phyloP scores from a whole-genome alignment of 2,329 filamentous ascomycete species.

The Fusarium tricinctum region DNA sequence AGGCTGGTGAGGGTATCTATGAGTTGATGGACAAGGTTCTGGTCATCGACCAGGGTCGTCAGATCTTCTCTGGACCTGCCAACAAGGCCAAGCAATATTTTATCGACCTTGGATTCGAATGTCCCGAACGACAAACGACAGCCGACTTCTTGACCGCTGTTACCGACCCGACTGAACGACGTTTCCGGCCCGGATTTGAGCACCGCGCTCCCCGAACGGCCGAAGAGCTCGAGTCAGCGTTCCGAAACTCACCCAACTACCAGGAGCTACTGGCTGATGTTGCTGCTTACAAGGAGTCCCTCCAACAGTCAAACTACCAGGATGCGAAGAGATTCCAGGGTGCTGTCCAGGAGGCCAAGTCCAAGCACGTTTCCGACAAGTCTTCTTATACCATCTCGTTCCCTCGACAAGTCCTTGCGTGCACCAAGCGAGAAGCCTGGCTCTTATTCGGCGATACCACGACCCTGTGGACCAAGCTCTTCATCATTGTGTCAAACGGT shows the following conservation, averaged over 20 bases:
- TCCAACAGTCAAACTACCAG: slow-evolving; percentile 66
- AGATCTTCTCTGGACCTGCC: slow-evolving; percentile 75
- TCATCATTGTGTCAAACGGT: slow-evolving; percentile 80
- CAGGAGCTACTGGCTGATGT: slow-evolving; percentile 72
- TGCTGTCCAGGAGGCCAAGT: slow-evolving; percentile 78
- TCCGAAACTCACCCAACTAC: slow-evolving; percentile 72
- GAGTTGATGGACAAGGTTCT: slow-evolving; percentile 81
- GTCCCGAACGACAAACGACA: slow-evolving; percentile 76
- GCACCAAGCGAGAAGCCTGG: slow-evolving; percentile 82
- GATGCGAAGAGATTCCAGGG: slow-evolving; percentile 76
- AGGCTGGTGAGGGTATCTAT: slow-evolving; percentile 61
- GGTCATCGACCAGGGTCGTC: slow-evolving; percentile 78
- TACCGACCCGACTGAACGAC: slow-evolving; percentile 74
- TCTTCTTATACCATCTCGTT: slow-evolving; percentile 84
- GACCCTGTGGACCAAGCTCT: slow-evolving; percentile 82
- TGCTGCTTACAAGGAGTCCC: slow-evolving; percentile 59
- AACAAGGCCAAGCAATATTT: slow-evolving; percentile 76
- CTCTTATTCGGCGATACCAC: slow-evolving; percentile 81
- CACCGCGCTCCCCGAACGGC: slow-evolving; percentile 75
- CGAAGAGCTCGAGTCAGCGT: slow-evolving; percentile 75
- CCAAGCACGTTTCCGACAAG: slow-evolving; percentile 74
- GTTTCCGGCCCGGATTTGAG: slow-evolving; percentile 75
- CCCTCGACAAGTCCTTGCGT: slow-evolving; percentile 75
- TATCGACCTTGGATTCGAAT: slow-evolving; percentile 75
- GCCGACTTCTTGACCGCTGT: slow-evolving; percentile 57